Evolutionary conservation across 805 yeast species (phyloP).

Genomic region (Maudiozyma barnettii): DNA sequence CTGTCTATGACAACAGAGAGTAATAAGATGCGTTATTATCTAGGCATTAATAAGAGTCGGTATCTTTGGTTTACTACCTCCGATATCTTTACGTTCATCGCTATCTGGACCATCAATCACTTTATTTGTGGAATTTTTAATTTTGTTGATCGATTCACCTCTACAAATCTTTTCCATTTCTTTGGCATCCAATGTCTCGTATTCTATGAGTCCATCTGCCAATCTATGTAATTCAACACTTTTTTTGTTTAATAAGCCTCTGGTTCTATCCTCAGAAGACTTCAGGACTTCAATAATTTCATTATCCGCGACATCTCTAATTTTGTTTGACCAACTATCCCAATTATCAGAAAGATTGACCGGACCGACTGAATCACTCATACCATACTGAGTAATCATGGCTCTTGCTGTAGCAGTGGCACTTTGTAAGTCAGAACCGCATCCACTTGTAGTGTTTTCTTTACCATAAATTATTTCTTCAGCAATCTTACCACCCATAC

Average conservation of each 20-base stretch:
- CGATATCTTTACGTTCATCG: slow-evolving; percentile 36
- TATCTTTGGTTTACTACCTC: slow-evolving; percentile 24
- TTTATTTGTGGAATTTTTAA: slow-evolving; percentile 63
- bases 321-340: slow-evolving; percentile 88
- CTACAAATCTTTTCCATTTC: slow-evolving; percentile 81
- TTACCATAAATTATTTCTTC: slow-evolving; percentile 88
- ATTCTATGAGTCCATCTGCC: slow-evolving; percentile 89
- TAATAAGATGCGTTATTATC: no score
- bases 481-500: slow-evolving; percentile 98
- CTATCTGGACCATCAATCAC: slow-evolving; percentile 51
- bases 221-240: slow-evolving; percentile 68
- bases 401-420: slow-evolving; percentile 93
- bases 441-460: slow-evolving; percentile 90
- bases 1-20: no score
- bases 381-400: slow-evolving; percentile 94
- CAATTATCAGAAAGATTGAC: slow-evolving; percentile 81
- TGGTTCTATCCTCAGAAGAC: slow-evolving; percentile 71
- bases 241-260: slow-evolving; percentile 51
- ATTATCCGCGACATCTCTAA: slow-evolving; percentile 84
- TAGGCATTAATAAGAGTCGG: slow-evolving; percentile 26
- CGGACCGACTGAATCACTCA: slow-evolving; percentile 92
- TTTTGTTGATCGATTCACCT: slow-evolving; percentile 67
- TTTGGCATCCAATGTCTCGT: slow-evolving; percentile 84
- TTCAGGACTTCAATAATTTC: slow-evolving; percentile 74
- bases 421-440: slow-evolving; percentile 79